Evolutionary conservation across 2,329 filamentous ascomycete genomes (phyloP).

Genomic region (Rhytidhysteron rufulum): DNA sequence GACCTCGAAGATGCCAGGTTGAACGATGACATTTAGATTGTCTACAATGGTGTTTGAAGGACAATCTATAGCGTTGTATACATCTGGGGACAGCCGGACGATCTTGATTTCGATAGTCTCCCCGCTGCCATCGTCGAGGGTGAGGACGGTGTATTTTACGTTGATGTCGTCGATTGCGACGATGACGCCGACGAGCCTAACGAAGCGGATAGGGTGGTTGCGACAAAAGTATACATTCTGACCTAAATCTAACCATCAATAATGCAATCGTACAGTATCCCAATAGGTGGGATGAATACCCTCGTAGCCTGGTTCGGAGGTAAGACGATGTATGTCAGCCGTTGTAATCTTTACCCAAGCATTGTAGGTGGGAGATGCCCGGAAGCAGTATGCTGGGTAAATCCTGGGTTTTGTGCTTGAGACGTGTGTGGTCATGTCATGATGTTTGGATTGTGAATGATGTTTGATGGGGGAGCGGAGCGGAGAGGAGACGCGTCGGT

Average conservation of each 20-base stretch:
- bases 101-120: slow-evolving; percentile 55
- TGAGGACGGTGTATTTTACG: slow-evolving; percentile 44
- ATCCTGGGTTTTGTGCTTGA: slow-evolving; percentile 23
- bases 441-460: slow-evolving; percentile 6
- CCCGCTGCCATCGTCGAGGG: slow-evolving; percentile 60
- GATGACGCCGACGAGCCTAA: slow-evolving; percentile 43
- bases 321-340: slow-evolving; percentile 52
- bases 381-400: slow-evolving; percentile 59
- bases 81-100: slow-evolving; percentile 31
- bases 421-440: slow-evolving; percentile 34
- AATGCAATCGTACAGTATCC: neutral
- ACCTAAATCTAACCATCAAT: slow-evolving; percentile 32
- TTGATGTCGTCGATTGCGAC: slow-evolving; percentile 42
- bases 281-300: slow-evolving; percentile 33
- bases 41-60: slow-evolving; percentile 34
- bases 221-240: slow-evolving; percentile 55
- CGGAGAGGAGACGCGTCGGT: slow-evolving; percentile 12
- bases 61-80: slow-evolving; percentile 19
- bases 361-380: slow-evolving; percentile 58
- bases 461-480: slow-evolving; percentile 17
- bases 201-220: slow-evolving; percentile 50
- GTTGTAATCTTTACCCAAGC: slow-evolving; percentile 60
- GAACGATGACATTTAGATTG: slow-evolving; percentile 36
- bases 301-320: slow-evolving; percentile 46
- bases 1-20: slow-evolving; percentile 39